Evolutionary conservation across 345 rosid genomes (phyloP).

Genomic region (Moringa oleifera): DNA sequence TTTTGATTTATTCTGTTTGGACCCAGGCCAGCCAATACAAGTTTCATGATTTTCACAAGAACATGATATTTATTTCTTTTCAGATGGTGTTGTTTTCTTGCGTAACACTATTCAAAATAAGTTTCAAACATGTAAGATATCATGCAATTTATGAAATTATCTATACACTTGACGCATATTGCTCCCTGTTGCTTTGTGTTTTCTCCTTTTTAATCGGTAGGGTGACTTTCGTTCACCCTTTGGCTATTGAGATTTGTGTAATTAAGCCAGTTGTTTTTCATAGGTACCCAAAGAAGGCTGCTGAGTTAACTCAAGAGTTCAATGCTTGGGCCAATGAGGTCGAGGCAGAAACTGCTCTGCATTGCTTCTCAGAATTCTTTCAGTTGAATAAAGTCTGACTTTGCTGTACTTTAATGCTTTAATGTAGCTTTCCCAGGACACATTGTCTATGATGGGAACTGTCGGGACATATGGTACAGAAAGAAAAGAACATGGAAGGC

Average conservation of each 20-base stretch:
- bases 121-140: not conserved
- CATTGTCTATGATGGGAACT: slow-evolving; percentile 40
- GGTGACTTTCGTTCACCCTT: too few species aligned
- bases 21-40: not conserved
- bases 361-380: slow-evolving; percentile 3
- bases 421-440: slow-evolving; percentile 44
- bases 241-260: not conserved
- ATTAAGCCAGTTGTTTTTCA: slow-evolving; percentile 9
- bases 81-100: slow-evolving; percentile 2
- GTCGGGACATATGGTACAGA: slow-evolving; percentile 45
- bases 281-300: slow-evolving; percentile 52
- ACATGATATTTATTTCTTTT: not conserved
- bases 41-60: not conserved
- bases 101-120: not conserved
- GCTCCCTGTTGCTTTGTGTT: not conserved
- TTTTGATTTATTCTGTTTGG: not conserved
- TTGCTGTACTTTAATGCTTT: slow-evolving; percentile 7
- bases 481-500: slow-evolving; percentile 43
- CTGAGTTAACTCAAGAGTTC: slow-evolving; percentile 44
- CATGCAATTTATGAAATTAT: not conserved
- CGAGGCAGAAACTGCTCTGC: slow-evolving; percentile 9
- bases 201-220: too few species aligned
- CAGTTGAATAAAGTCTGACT: slow-evolving; percentile 5
- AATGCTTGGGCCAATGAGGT: slow-evolving; percentile 44
- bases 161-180: not conserved